Conservation (phyloP, 176 grass and related monocot genomes). For the Carex parvula region DNA sequence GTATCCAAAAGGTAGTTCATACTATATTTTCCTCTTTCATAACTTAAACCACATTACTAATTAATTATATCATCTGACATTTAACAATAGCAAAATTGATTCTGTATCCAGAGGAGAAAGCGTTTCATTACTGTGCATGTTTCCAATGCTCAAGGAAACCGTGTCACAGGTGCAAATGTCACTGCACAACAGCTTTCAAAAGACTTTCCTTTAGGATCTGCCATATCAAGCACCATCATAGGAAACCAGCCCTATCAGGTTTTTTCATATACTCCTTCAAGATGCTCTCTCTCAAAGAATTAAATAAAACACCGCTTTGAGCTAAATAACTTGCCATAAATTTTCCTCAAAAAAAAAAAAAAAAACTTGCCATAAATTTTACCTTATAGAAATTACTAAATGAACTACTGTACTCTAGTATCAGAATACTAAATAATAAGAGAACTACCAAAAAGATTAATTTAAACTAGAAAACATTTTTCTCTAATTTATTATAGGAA, state of each 20-base stretch:
- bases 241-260: conserved; percentile 67
- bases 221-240: conserved; percentile 52
- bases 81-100: neutral
- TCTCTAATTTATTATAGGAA: conserved; percentile 31
- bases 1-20: conserved; percentile 41
- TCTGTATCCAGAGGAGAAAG: conserved; percentile 46
- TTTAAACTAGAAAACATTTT: neutral
- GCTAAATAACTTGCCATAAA: neutral
- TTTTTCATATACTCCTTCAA: neutral
- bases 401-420: neutral
- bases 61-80: neutral
- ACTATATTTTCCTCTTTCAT: neutral
- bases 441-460: neutral
- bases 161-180: conserved; percentile 38
- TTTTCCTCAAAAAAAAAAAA: neutral
- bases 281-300: neutral
- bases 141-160: conserved; percentile 37
- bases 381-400: neutral
- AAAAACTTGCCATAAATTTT: neutral
- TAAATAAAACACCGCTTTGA: neutral
- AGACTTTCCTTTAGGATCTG: conserved; percentile 72
- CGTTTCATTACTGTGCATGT: conserved; percentile 59
- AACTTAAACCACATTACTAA: neutral
- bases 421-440: neutral
- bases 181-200: conserved; percentile 46